phyloP scores from a whole-genome alignment of 2,329 filamentous ascomycete genomes.

The Chrysoporthe puriensis region DNA sequence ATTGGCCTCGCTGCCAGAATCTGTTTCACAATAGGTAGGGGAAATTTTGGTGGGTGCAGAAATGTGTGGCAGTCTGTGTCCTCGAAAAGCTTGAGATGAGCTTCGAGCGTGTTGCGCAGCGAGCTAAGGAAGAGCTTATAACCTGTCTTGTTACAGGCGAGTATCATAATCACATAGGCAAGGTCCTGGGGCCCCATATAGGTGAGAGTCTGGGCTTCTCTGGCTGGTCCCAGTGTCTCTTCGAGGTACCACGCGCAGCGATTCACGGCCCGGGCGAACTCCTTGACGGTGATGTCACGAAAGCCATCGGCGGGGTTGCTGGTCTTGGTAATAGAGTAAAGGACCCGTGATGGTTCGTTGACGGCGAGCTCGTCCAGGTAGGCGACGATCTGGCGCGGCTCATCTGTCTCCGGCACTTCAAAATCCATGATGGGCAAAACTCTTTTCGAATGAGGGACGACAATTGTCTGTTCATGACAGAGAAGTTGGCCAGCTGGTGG shows the following conservation, averaged over 20 bases:
- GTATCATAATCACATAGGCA: slow-evolving; percentile 37
- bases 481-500: neutral
- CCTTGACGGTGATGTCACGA: slow-evolving; percentile 28
- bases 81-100: slow-evolving; percentile 33
- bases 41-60: slow-evolving; percentile 29
- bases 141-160: slow-evolving; percentile 45
- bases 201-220: slow-evolving; percentile 34
- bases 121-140: slow-evolving; percentile 39
- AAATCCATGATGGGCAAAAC: neutral
- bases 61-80: slow-evolving; percentile 14
- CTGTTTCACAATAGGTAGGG: slow-evolving; percentile 30
- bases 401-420: neutral
- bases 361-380: slow-evolving; percentile 33
- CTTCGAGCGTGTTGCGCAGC: slow-evolving; percentile 33
- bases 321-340: slow-evolving; percentile 33
- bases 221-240: slow-evolving; percentile 32
- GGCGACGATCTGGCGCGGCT: slow-evolving; percentile 29
- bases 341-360: slow-evolving; percentile 31
- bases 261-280: slow-evolving; percentile 33
- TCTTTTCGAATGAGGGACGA: neutral
- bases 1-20: slow-evolving; percentile 24
- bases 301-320: slow-evolving; percentile 34
- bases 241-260: slow-evolving; percentile 38
- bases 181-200: slow-evolving; percentile 40
- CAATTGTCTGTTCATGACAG: neutral